Percentiles rank a stretch among this genome's conserved stretches.
Conservation (phyloP, 352 stramenopile genomes). For the Discostella stelligera region DNA sequence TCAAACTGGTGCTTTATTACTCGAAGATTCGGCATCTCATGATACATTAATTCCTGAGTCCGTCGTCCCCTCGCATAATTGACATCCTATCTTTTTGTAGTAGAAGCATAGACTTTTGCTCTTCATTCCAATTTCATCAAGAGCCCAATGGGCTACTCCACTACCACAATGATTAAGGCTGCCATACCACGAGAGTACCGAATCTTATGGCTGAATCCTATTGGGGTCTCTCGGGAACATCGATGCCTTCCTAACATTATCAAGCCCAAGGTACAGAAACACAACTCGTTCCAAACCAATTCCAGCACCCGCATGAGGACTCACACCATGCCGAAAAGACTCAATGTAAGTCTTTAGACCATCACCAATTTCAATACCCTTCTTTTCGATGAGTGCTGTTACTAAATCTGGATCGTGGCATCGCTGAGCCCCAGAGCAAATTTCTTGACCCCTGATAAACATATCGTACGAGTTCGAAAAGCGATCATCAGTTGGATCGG, state of each 20-base stretch:
- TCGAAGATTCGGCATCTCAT: constrained; percentile 4
- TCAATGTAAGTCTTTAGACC: constrained; percentile 89
- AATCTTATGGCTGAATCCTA: constrained; percentile 20
- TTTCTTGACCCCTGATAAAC: constrained; percentile 99
- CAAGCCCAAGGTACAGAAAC: constrained; percentile 97
- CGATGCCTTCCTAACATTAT: constrained; percentile 98
- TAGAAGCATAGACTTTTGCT: neutral
- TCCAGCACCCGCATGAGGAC: constrained; percentile 95
- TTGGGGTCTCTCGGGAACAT: constrained; percentile 98
- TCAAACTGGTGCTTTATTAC: constrained; percentile 23
- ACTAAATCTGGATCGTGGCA: constrained; percentile 97
- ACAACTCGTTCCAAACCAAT: constrained; percentile 98
- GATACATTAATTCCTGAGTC: neutral
- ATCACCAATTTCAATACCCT: constrained; percentile 73
- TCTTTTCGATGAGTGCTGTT: constrained; percentile 76
- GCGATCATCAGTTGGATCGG: constrained; percentile 89
- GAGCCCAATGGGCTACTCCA: no score
- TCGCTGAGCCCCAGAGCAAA: constrained; percentile 97
- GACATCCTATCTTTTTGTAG: neutral
- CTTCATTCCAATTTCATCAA: no score
- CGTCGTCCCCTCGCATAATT: neutral
- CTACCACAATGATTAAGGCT: no score
- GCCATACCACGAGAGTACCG: no score
- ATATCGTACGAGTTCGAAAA: constrained; percentile 98
- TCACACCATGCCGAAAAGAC: constrained; percentile 95